Percentiles rank a stretch among this genome's conserved stretches.
These are phyloP conservation scores for Trametes elegans DNA, from an alignment of 768 basidiomycete genomes.

Conservation along the genomic window DNA sequence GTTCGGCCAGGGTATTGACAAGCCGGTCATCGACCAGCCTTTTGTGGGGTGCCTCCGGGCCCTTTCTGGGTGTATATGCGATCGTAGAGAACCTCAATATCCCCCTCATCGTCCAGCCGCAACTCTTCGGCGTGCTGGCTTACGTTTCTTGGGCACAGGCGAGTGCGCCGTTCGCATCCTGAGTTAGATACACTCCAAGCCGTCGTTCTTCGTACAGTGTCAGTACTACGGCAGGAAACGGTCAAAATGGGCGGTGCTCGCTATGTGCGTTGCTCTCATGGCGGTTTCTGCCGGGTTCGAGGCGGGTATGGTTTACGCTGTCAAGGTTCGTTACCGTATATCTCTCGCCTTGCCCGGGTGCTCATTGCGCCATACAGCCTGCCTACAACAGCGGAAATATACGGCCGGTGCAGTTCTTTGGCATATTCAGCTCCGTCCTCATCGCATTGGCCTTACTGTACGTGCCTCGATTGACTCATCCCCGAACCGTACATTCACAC, in stretches of 20 bases:
- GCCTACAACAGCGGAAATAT: constrained; percentile 35
- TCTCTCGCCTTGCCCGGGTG: too few relatives aligned
- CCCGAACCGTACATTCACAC: too few relatives aligned
- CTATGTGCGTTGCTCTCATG: constrained; percentile 38
- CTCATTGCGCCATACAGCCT: constrained; percentile 27
- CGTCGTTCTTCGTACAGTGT: constrained; percentile 43
- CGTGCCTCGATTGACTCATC: background rate
- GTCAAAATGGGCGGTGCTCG: constrained; percentile 32
- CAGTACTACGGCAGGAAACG: constrained; percentile 55
- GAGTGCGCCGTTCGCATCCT: background rate
- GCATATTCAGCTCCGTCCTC: constrained; percentile 58
- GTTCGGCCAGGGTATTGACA: too few relatives aligned
- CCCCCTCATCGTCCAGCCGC: constrained; percentile 67
- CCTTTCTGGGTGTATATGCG: constrained; percentile 65
- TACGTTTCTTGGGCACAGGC: constrained; percentile 68
- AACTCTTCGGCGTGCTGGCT: constrained; percentile 57
- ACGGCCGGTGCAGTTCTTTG: constrained; percentile 49
- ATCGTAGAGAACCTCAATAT: constrained; percentile 65
- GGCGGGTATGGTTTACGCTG: constrained; percentile 53
- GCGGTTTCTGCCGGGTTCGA: constrained; percentile 55
- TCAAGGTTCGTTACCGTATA: constrained; percentile 49
- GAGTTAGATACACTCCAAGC: background rate
- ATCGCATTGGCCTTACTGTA: constrained; percentile 50
- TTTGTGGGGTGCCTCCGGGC: constrained; percentile 57
- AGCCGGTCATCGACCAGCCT: constrained; percentile 39